phyloP scores from a whole-genome alignment of 2,329 filamentous ascomycete genomes.

The Ceratocystis smalleyi region DNA sequence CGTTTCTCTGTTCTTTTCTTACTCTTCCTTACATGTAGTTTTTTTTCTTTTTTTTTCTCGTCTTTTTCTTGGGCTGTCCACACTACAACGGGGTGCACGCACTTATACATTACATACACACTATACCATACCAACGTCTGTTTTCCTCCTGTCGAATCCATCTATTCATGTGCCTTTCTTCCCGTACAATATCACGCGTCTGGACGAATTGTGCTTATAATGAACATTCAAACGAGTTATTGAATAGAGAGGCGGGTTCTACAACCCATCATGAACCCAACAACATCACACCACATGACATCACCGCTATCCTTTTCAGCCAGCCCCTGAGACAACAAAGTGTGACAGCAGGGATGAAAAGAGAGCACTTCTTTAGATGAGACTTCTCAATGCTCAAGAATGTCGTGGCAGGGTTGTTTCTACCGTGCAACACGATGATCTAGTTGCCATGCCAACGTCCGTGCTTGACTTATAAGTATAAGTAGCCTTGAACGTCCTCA shows the following conservation, averaged over 20 bases:
- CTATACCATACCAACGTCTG: not conserved
- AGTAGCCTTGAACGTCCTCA: not conserved
- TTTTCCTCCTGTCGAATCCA: not conserved
- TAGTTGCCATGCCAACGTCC: constrained; percentile 1
- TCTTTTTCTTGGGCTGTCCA: not conserved
- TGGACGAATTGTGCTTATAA: not conserved
- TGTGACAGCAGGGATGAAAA: not conserved
- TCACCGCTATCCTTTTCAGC: not conserved
- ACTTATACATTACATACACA: not conserved
- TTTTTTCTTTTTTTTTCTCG: too few relatives aligned
- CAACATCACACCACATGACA: not conserved
- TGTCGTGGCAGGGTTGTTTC: not conserved
- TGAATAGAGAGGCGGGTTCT: not conserved
- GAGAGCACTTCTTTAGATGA: not conserved
- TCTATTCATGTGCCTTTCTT: not conserved
- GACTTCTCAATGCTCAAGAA: not conserved
- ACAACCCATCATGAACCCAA: not conserved
- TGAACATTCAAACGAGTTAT: not conserved
- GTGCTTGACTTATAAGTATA: not conserved
- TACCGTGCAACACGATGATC: not conserved
- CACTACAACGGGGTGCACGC: not conserved
- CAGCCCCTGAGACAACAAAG: not conserved
- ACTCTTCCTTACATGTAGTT: constrained; percentile 3
- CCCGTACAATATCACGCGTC: not conserved
- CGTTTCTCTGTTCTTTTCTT: constrained; percentile 1